Conservation (phyloP, 192 early-diverging fungal species). For the Mortierella alpina region DNA sequence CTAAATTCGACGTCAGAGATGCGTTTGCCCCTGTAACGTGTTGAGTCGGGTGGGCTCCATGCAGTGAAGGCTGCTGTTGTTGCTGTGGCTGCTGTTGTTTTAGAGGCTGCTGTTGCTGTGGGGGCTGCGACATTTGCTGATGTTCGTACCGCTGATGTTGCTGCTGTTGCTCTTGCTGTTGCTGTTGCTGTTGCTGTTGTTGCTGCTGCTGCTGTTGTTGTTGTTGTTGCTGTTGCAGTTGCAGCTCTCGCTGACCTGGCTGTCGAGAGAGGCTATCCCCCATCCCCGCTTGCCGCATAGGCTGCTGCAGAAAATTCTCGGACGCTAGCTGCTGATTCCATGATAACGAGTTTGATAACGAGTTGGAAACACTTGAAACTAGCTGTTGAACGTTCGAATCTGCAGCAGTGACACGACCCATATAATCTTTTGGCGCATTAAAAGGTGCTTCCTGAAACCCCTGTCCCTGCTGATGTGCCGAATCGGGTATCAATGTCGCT, state of each 20-base stretch:
- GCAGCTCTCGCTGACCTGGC: not conserved
- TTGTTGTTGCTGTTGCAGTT: slow-evolving; percentile 1
- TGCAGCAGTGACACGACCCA: no score
- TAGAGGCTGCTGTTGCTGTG: not conserved
- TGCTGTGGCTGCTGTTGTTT: not conserved
- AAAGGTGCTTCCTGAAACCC: no score
- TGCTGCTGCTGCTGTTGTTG: slow-evolving; percentile 3
- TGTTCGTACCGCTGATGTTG: not conserved
- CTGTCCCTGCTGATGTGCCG: no score
- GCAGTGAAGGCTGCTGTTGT: not conserved
- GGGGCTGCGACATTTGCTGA: not conserved
- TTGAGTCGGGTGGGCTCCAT: no score
- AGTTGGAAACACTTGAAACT: no score
- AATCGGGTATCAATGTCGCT: no score
- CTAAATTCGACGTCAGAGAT: not conserved
- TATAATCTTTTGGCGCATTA: no score
- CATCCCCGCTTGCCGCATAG: not conserved
- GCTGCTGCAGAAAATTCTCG: not conserved
- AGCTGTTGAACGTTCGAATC: no score
- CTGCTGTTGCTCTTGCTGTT: not conserved
- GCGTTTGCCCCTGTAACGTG: no score
- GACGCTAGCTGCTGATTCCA: not conserved
- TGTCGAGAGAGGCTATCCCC: not conserved
- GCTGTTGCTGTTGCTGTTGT: slow-evolving; percentile 8
- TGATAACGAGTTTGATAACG: not conserved